A percentile compares a stretch with the other conserved stretches of the same genome.
These are phyloP conservation scores for Penicillium sp. DNA, from an alignment of 2,329 filamentous ascomycete species.

Conservation along the genomic window DNA sequence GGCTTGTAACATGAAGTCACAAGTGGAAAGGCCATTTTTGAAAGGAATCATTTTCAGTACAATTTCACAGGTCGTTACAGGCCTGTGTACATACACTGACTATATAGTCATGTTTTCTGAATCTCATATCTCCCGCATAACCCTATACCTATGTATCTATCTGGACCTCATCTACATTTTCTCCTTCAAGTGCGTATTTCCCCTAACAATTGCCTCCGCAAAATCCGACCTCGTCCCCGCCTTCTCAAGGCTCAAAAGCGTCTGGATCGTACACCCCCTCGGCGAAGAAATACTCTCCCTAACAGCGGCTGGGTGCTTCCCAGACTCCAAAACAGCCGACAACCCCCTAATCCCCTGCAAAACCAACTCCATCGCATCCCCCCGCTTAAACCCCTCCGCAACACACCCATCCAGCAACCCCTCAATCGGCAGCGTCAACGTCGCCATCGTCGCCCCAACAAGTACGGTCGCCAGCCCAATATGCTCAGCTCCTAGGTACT, in stretches of 20 bases:
- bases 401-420: slow-evolving; percentile 60
- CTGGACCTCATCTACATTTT: neutral
- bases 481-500: slow-evolving; percentile 48
- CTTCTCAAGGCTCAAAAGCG: slow-evolving; percentile 58
- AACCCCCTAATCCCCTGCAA: slow-evolving; percentile 60
- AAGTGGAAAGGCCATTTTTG: too few relatives aligned
- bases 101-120: slow-evolving; percentile 28
- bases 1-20: too few relatives aligned
- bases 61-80: too few relatives aligned
- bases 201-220: slow-evolving; percentile 48
- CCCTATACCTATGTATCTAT: neutral
- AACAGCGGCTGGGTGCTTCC: slow-evolving; percentile 60
- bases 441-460: slow-evolving; percentile 60
- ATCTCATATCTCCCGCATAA: neutral
- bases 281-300: slow-evolving; percentile 62
- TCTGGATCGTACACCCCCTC: slow-evolving; percentile 61
- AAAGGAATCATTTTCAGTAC: too few relatives aligned
- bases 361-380: slow-evolving; percentile 61
- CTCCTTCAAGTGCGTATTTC: slow-evolving; percentile 27
- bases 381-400: slow-evolving; percentile 59
- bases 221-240: slow-evolving; percentile 54
- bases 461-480: slow-evolving; percentile 58
- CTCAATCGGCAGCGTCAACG: slow-evolving; percentile 59
- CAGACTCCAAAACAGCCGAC: slow-evolving; percentile 54
- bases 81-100: slow-evolving; percentile 37